Evolutionary conservation across 352 stramenopile genomes (phyloP), one percentile per base, ranked within the genome.

Genomic region (Globisporangium carolinianum): DNA sequence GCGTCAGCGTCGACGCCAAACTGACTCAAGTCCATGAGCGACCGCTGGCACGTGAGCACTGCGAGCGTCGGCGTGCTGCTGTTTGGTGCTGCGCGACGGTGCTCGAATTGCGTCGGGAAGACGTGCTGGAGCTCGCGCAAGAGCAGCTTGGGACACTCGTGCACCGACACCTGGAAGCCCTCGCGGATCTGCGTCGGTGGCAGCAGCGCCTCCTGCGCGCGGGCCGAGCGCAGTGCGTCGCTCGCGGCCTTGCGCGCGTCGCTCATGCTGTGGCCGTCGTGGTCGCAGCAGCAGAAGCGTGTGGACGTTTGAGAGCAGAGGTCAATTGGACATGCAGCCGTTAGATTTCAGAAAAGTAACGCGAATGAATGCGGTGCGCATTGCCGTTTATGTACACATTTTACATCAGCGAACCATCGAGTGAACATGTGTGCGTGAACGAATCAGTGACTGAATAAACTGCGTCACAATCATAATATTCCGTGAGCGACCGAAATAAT

Each of bases 41-140:
- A 87, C 48, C 81, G 82, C 75, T 98, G 96, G 73, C 94, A 98
- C 38, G 96, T 98, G 47, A 97, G 80, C 48, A 98, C 83, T 0
- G 88, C 91, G 42, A 98, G 71, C 57, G 97, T 62, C 15, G 53
- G n/a, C 15, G 56, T 55, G 67, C 57, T 62, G 75, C 43, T 61
- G 64, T 15, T 74, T 66, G 55, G 54, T 36, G 61, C 66, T 14
- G 7, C 3, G 11, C 7, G 7, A 48, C 69, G 63, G 62, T 45
- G 65, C 65, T 73, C 48, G 62, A 80, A 76, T 60, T 71, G 81
- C 51, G 51, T 61, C 5, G 81, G 83, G 69, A 95, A 95, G 32
- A 95, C 83, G 60, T 89, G 76, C 69, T 85, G 75, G 45, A 95
- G 71, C 55, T 95, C 85, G 38, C 83, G 83, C 66, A 88, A 53